These are phyloP conservation scores for Phytophthora fragariae DNA, from an alignment of 352 stramenopile genomes.

Conservation along the genomic window DNA sequence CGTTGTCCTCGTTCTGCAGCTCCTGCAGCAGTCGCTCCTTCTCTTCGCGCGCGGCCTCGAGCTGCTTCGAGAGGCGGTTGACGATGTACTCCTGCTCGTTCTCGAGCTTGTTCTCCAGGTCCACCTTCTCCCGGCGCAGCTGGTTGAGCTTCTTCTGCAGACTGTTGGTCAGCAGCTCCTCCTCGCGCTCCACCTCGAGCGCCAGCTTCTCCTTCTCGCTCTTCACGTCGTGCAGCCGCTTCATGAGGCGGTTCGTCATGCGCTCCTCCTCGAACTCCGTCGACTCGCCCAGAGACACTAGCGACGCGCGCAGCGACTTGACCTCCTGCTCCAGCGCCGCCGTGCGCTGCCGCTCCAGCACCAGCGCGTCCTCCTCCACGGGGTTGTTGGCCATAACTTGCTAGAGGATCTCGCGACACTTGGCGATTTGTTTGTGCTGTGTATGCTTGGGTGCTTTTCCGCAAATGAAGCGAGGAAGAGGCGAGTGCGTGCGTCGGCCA, in stretches of 20 bases:
- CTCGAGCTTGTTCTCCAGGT: slow-evolving; percentile 93
- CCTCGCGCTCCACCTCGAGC: slow-evolving; percentile 89
- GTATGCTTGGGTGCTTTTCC: slow-evolving; percentile 20
- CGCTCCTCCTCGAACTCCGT: slow-evolving; percentile 88
- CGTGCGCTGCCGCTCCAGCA: slow-evolving; percentile 81
- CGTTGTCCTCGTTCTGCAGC: slow-evolving; percentile 72
- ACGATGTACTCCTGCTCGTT: slow-evolving; percentile 94
- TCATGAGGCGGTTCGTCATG: slow-evolving; percentile 87
- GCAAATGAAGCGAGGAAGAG: slow-evolving; percentile 35
- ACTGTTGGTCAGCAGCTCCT: slow-evolving; percentile 92
- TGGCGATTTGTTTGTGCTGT: neutral
- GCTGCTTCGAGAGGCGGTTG: slow-evolving; percentile 90
- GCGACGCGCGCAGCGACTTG: slow-evolving; percentile 66
- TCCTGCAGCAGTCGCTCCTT: slow-evolving; percentile 77
- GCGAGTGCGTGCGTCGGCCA: slow-evolving; percentile 2
- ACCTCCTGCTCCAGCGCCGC: slow-evolving; percentile 74
- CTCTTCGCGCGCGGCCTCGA: slow-evolving; percentile 72
- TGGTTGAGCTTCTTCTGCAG: slow-evolving; percentile 91
- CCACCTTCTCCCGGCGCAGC: slow-evolving; percentile 90
- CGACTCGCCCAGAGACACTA: slow-evolving; percentile 84
- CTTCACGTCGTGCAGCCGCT: slow-evolving; percentile 81
- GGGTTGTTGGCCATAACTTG: slow-evolving; percentile 24
- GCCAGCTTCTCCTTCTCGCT: slow-evolving; percentile 91
- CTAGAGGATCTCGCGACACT: neutral
- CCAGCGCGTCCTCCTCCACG: slow-evolving; percentile 51